Base-by-base conservation (phyloP, 1,284 basidiomycete species). In the Cutaneotrichosporon dermatis region DNA sequence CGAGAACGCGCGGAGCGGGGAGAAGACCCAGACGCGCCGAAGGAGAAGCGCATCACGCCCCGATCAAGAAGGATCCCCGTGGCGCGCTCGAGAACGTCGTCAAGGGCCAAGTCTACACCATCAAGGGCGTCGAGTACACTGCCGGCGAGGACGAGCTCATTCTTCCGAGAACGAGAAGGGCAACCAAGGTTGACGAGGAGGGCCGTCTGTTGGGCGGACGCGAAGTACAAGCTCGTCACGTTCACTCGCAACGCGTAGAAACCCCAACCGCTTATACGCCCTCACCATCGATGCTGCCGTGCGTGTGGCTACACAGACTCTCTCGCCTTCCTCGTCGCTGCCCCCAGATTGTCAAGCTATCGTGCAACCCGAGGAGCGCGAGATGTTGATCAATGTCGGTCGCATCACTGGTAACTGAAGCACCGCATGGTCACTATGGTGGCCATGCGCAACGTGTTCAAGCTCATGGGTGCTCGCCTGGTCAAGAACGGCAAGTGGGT, bases 241-340 rank as follows among this genome's bases (percentile, higher is more conserved):
- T 97, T 98, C 72, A 80, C 84, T 85, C 93, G 1, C 90, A 0
- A 84, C 84, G 54, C 85, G 94, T 58, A 83, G 71, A 0, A 80
- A 97, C 72, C 87, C 91, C 5, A 84, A 90, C 52, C 85, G 89
- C 54, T 82, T 87, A 63, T 99, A 97, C 80, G 90, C 96, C 83
- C 88, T 99, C 48, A 92, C 95, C 10, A 97, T 99, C 64, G 95
- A 99, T 71, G 94, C 93, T 4, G 95, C 95, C 86, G 95, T 34
- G 90, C 90, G 4, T 93, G 91, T 43, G 96, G 95, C 2, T 98
- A 93, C 79, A 86, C 92, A 58, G 96, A 99, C 77, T 97, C 94
- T 8, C 81, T 98, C 10, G 97, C 96, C 77, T 97, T 98, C 76
- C 95, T 97, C 88, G 96, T 10, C 84, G 90, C 6, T 95, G 95